Percentiles rank a stretch among this genome's conserved stretches.
Evolutionary conservation across 257 asterid genomes (phyloP).

Genomic region (Gynochthodes officinalis): DNA sequence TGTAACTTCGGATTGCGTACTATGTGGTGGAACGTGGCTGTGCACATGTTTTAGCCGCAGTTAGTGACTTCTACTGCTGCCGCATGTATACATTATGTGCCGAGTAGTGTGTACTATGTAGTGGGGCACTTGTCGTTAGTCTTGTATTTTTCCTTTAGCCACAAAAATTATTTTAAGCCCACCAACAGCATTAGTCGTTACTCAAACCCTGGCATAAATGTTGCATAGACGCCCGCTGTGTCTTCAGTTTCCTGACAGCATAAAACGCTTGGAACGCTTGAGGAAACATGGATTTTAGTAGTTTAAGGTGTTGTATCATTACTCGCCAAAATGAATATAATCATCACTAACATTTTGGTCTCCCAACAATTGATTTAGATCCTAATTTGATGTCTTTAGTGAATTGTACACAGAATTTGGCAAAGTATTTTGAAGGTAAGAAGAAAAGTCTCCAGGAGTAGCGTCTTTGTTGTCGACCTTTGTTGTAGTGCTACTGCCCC

Average conservation of each 20-base stretch:
- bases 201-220: background rate
- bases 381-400: slow-evolving; percentile 12
- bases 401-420: slow-evolving; percentile 14
- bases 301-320: too few species aligned
- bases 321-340: slow-evolving; percentile 8
- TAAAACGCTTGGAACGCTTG: slow-evolving; percentile 12
- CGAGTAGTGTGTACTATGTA: too few species aligned
- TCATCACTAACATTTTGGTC: slow-evolving; percentile 26
- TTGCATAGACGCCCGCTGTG: slow-evolving; percentile 15
- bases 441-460: background rate
- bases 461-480: slow-evolving; percentile 22
- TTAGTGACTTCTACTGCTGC: slow-evolving; percentile 1
- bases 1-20: too few species aligned
- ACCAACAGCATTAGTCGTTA: too few species aligned
- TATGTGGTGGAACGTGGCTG: too few species aligned
- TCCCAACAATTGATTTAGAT: slow-evolving; percentile 17
- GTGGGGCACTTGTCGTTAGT: too few species aligned
- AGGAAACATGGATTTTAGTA: slow-evolving; percentile 14
- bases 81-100: too few species aligned
- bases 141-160: too few species aligned
- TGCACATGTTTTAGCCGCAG: too few species aligned
- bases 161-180: too few species aligned
- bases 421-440: slow-evolving; percentile 6
- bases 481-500: slow-evolving; percentile 34
- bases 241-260: slow-evolving; percentile 27